Base-by-base conservation (phyloP, 768 basidiomycete species). In the Candolleomyces eurysporus region DNA sequence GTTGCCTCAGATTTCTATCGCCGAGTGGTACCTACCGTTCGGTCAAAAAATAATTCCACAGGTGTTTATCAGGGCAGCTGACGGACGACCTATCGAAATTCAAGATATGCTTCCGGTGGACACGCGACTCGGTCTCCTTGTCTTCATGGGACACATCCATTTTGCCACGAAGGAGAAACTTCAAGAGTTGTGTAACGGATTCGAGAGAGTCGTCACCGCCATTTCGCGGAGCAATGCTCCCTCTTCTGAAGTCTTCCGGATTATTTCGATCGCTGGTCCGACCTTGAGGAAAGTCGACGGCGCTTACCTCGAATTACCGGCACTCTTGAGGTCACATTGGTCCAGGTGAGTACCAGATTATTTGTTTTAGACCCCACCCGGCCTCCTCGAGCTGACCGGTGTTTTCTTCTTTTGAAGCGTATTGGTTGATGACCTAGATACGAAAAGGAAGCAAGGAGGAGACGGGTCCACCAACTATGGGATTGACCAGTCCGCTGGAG, bases 381-480 rank as follows among this genome's bases (percentile, higher is more conserved):
- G 26, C 26, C 26, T 26, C 26, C 26, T 26, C 26, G 26, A 4
- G 39, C 22, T 51, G 22, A 32, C 50, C 53, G 31, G 22, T 19
- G 30, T 36, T 57, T 48, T 17, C 14, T 31, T 17, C 30, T 11
- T 10, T 40, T 21, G 3, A 59, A 90, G 89, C 70, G 81, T 87
- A 6, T 75, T 86, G 32, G 74, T 87, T 11, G 89, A 91, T 61
- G 87, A 86, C 59, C 69, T 64, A 2, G 81, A 85, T 61, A 61
- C 79, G 36, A 72, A 69, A 16, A 80, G 79, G 3, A 67, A 58
- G 4, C 67, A 74, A 21, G 85, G 84, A 26, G 86, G 86, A 3
- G 76, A 77, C 40, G 86, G 83, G 4, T 89, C 89, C 68, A 64
- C 70, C 0, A 77, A 79, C 26, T 88, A 84, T 63, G 88, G 87